Percentiles rank a stretch among this genome's conserved stretches.
These are phyloP conservation scores for Aspergillus nanangensis DNA, from an alignment of 495 filamentous ascomycete species.

Conservation along the genomic window DNA sequence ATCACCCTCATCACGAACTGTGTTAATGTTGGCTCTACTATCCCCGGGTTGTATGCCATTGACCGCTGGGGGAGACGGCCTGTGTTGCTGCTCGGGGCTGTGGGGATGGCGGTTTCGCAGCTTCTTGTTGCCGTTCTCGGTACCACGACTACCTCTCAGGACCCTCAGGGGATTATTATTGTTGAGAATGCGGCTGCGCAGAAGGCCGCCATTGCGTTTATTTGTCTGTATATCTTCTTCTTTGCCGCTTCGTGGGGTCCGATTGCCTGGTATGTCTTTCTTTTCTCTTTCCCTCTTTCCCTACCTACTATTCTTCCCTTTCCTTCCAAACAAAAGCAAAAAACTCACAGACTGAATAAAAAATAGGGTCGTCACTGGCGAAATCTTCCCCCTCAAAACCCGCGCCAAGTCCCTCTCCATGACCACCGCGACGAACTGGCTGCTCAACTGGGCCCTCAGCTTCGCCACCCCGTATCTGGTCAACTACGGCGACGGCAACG, in stretches of 20 bases:
- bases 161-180: not conserved
- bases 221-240: not conserved
- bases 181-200: not conserved
- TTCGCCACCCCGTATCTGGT: not conserved
- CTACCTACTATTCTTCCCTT: not conserved
- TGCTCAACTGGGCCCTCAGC: not conserved
- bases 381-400: not conserved
- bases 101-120: not conserved
- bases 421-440: not conserved
- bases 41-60: not conserved
- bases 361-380: not conserved
- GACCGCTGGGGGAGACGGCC: not conserved
- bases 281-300: not conserved
- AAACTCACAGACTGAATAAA: too few relatives aligned
- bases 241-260: slow-evolving; percentile 1
- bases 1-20: not conserved
- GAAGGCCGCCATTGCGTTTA: not conserved
- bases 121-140: not conserved
- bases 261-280: not conserved
- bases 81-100: not conserved
- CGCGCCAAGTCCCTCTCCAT: not conserved
- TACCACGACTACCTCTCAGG: not conserved
- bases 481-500: not conserved
- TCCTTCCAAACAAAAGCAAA: too few relatives aligned
- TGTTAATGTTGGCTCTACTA: not conserved